Percentiles rank a stretch among this genome's conserved stretches.
phyloP scores from a whole-genome alignment of 1,284 basidiomycete species.

The Ganoderma multipileum region DNA sequence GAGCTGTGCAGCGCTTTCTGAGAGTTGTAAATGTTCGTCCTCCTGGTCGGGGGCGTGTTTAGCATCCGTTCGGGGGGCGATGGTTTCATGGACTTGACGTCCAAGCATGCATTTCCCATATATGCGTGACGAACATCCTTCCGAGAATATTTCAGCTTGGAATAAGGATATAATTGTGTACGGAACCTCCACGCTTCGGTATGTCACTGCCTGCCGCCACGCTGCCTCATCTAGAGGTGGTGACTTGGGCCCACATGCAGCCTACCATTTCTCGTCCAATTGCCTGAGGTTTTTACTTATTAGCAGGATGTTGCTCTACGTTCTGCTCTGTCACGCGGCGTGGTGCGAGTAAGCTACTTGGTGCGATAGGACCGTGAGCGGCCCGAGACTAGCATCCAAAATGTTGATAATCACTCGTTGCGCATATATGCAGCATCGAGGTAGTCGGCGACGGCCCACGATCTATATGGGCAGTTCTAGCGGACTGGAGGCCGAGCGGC shows the following conservation, averaged over 20 bases:
- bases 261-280: no score
- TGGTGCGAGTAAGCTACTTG: background rate
- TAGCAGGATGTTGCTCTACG: background rate
- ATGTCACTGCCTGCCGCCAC: background rate
- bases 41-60: background rate
- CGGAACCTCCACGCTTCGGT: background rate
- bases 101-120: background rate
- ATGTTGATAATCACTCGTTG: no score
- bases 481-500: no score
- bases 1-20: background rate
- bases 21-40: background rate
- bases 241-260: background rate
- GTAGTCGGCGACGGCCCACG: no score
- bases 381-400: no score
- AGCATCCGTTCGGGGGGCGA: background rate
- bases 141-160: background rate
- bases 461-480: no score
- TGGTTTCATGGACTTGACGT: background rate
- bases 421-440: no score
- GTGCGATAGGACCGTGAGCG: background rate
- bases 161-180: background rate
- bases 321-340: background rate
- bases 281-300: background rate
- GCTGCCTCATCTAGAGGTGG: background rate
- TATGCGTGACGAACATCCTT: background rate